Evolutionary conservation across 441 rosid species (phyloP).

Genomic region (California macrophylla): DNA sequence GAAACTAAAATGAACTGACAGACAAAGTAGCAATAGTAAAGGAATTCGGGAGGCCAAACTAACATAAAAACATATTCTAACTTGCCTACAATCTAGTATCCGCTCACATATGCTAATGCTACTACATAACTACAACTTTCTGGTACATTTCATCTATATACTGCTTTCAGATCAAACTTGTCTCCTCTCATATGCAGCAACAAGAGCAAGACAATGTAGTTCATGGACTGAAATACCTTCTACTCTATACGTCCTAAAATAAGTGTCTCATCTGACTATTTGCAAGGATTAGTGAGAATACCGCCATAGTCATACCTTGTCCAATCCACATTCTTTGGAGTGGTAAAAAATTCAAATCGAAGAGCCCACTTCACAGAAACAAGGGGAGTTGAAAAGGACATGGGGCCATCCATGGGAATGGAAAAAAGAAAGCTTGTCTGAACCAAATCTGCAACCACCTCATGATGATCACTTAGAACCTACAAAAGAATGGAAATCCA

Average conservation of each 20-base stretch:
- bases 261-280: neutral
- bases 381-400: constrained; percentile 79
- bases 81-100: too few relatives aligned
- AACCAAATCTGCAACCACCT: constrained; percentile 82
- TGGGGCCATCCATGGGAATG: constrained; percentile 86
- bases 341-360: constrained; percentile 78
- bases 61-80: too few relatives aligned
- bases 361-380: constrained; percentile 84
- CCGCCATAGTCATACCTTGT: constrained; percentile 37
- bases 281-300: neutral
- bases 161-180: too few relatives aligned
- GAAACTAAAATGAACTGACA: too few relatives aligned
- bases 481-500: constrained; percentile 24
- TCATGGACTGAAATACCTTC: neutral
- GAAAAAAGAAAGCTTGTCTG: constrained; percentile 93
- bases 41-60: too few relatives aligned
- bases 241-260: neutral
- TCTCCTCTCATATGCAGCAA: too few relatives aligned
- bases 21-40: too few relatives aligned
- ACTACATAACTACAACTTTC: too few relatives aligned
- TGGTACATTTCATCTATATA: too few relatives aligned
- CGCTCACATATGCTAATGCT: too few relatives aligned
- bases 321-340: constrained; percentile 77
- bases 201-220: too few relatives aligned
- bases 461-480: constrained; percentile 93